Evolutionary conservation across 371 early-diverging fungal species (phyloP).

Genomic region (Mucor sp.): DNA sequence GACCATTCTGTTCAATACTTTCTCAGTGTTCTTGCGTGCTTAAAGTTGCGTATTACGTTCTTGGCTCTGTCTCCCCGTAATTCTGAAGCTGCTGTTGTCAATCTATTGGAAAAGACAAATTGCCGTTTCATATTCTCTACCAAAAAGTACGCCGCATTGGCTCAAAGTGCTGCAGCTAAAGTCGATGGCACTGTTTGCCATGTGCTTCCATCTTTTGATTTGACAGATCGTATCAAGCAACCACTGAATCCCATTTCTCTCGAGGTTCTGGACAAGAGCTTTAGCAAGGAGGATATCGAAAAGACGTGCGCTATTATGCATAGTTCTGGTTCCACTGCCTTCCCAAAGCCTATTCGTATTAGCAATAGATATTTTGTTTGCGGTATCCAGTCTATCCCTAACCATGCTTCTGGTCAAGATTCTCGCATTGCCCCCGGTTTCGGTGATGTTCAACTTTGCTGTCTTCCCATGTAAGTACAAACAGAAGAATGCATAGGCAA

Average conservation of each 20-base stretch:
- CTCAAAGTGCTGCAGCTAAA: slow-evolving; percentile 3
- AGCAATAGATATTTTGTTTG: slow-evolving; percentile 21
- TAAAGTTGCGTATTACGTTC: slow-evolving; percentile 24
- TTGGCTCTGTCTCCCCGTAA: slow-evolving; percentile 37
- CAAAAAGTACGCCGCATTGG: slow-evolving; percentile 19
- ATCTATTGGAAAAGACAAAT: slow-evolving; percentile 28
- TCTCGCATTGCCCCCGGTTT: slow-evolving; percentile 5
- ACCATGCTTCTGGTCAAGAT: not conserved
- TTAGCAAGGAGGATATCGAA: slow-evolving; percentile 14
- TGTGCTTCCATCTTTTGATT: slow-evolving; percentile 5
- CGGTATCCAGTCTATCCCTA: not conserved
- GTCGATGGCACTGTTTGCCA: not conserved
- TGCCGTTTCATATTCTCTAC: slow-evolving; percentile 15
- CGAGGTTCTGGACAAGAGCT: not conserved
- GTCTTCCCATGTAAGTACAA: slow-evolving; percentile 4
- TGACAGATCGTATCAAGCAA: slow-evolving; percentile 6
- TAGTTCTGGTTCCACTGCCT: slow-evolving; percentile 25
- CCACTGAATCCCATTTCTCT: slow-evolving; percentile 14
- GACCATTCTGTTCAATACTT: slow-evolving; percentile 29
- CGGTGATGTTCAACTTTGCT: slow-evolving; percentile 16
- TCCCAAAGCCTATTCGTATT: slow-evolving; percentile 30
- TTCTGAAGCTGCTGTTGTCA: slow-evolving; percentile 28
- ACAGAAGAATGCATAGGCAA: too few relatives aligned
- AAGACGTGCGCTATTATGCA: slow-evolving; percentile 20
- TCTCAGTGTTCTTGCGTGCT: slow-evolving; percentile 23